phyloP scores from a whole-genome alignment of 225 moss, liverwort and hornwort species.

The Straminergon stramineum region DNA sequence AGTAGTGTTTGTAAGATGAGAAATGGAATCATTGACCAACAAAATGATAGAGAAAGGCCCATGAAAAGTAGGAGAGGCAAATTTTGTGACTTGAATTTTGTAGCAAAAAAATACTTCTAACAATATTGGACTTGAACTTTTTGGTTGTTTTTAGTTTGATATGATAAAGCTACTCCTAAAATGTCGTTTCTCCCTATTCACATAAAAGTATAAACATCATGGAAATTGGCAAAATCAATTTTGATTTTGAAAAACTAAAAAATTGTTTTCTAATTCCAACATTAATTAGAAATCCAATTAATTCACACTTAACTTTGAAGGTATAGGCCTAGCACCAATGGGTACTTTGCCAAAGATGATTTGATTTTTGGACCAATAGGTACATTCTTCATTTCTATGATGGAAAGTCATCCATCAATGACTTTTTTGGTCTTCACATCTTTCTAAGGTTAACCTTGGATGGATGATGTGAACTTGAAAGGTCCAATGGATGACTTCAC shows the following conservation, averaged over 20 bases:
- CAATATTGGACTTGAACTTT: background rate
- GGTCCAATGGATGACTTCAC: rapidly evolving
- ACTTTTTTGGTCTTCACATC: background rate
- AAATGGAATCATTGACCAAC: rapidly evolving
- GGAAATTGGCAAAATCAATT: background rate
- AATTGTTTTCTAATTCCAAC: rapidly evolving
- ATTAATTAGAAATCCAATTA: too few species aligned
- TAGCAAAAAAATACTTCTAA: background rate
- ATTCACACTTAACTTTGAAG: rapidly evolving
- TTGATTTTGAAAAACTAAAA: background rate
- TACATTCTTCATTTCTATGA: background rate
- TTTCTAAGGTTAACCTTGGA: rapidly evolving
- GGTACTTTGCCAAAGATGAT: background rate
- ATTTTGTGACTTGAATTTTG: background rate
- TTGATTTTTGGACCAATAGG: background rate
- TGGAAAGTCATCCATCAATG: background rate
- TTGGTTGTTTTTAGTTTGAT: background rate
- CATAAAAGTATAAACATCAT: background rate
- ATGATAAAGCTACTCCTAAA: background rate
- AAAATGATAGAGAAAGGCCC: background rate
- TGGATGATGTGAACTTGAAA: too few species aligned
- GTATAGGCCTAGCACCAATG: background rate
- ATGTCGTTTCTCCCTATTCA: background rate
- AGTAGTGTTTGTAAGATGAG: background rate
- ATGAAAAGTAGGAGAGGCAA: background rate